phyloP scores from a whole-genome alignment of 2,329 filamentous ascomycete species.

The Helotiales sp. region DNA sequence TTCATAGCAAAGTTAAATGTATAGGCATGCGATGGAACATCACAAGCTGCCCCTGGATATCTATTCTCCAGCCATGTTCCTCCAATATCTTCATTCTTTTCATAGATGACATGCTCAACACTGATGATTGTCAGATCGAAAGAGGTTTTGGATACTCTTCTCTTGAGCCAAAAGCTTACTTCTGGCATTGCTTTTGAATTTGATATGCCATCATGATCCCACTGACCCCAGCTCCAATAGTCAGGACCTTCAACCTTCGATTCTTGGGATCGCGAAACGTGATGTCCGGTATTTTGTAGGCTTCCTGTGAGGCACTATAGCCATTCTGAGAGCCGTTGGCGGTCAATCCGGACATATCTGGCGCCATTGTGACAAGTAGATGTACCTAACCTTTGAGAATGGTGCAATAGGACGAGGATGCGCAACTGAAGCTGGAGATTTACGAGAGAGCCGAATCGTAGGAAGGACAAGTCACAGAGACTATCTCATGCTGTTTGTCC shows the following conservation, averaged over 20 bases:
- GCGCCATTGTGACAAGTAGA: conserved; percentile 22
- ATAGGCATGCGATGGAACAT: conserved; percentile 30
- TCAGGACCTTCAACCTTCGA: conserved; percentile 46
- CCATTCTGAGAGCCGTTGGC: neutral
- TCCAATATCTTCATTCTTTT: conserved; percentile 46
- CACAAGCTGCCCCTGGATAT: conserved; percentile 50
- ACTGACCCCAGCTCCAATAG: conserved; percentile 48
- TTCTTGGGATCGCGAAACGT: conserved; percentile 37
- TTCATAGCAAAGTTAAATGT: conserved; percentile 60
- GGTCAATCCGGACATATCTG: conserved; percentile 19
- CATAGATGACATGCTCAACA: conserved; percentile 48
- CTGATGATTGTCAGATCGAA: conserved; percentile 28
- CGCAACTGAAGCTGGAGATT: no score
- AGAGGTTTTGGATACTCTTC: neutral
- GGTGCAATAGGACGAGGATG: no score
- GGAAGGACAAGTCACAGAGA: neutral
- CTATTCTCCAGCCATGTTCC: conserved; percentile 48
- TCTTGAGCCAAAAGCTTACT: conserved; percentile 6
- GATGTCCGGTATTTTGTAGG: conserved; percentile 20
- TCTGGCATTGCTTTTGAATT: conserved; percentile 43
- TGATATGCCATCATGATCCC: conserved; percentile 48
- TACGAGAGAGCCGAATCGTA: no score
- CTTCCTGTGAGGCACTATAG: neutral
- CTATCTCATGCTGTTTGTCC: neutral
- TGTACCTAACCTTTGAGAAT: no score